phyloP scores from a whole-genome alignment of 331 rosid genomes.

The Quercus phellos region DNA sequence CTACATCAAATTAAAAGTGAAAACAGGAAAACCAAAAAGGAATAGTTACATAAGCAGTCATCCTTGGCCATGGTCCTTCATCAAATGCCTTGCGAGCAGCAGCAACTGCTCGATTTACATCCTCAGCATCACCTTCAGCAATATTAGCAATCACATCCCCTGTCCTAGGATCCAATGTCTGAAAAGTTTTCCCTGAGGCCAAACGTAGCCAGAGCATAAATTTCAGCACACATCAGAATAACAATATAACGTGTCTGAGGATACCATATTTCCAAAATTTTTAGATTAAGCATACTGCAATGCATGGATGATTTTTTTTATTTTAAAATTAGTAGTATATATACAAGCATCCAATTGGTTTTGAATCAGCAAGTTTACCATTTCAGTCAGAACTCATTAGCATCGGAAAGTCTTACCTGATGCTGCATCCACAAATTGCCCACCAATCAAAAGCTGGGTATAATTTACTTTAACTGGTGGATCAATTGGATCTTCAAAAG shows the following conservation, averaged over 20 bases:
- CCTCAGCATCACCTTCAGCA: slow-evolving; percentile 81
- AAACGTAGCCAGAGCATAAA: slow-evolving; percentile 18
- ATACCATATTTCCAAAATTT: background rate
- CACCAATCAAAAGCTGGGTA: slow-evolving; percentile 69
- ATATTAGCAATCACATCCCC: slow-evolving; percentile 78
- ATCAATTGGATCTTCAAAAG: slow-evolving; percentile 53
- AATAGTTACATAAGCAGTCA: slow-evolving; percentile 75
- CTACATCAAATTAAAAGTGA: too few relatives aligned
- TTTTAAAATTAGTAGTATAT: too few relatives aligned
- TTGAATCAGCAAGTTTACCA: too few relatives aligned
- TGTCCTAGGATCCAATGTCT: slow-evolving; percentile 81
- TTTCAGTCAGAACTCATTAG: too few relatives aligned
- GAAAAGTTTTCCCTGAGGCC: slow-evolving; percentile 69
- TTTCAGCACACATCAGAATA: background rate
- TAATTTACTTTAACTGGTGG: slow-evolving; percentile 48
- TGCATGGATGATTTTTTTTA: background rate
- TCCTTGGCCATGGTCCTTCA: slow-evolving; percentile 88
- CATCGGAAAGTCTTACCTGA: slow-evolving; percentile 49
- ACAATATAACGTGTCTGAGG: background rate
- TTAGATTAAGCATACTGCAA: background rate
- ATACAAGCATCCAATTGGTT: too few relatives aligned
- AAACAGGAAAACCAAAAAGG: background rate
- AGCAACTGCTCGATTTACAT: slow-evolving; percentile 68
- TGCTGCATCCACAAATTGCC: slow-evolving; percentile 71
- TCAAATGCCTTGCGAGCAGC: slow-evolving; percentile 93